Evolutionary conservation across 208 protist genomes (phyloP), one percentile per base, ranked within the genome.

Genomic region (Acanthamoeba healyi): DNA sequence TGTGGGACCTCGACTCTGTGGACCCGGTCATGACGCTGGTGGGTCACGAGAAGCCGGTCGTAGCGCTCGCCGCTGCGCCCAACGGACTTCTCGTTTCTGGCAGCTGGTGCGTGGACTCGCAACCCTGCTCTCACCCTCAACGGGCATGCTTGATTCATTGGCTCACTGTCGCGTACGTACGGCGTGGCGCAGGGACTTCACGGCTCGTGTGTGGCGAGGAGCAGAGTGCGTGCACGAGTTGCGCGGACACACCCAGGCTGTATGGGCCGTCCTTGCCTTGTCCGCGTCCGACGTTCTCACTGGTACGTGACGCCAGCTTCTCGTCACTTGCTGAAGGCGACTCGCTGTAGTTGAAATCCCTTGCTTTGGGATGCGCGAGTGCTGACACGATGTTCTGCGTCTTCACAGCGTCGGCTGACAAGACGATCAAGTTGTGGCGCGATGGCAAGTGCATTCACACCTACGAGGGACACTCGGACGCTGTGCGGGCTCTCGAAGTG

Each of bases 241-340:
- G 19, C n/a, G 54, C 29, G 95, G 95, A 15, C 96, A 97, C 93
- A 94, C 95, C 26, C 49, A 61, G 26, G 63, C 93, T 26, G 88
- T 97, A 5, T 96, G 95, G 96, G 86, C 91, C 56, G 95, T 97
- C 24, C 44, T 96, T 10, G 92, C 58, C 40, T 49, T 97, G 22
- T 56, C 72, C 26, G 92, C 95, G 61, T 92, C 95, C 29, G 49
- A 77, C 54, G 92, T 95, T 79, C 88, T 96, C 19, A 94, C 92
- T 26, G 92, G 92, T 94, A 67, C 12, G 46, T 24, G 29, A 36
- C 49, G 0, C 0, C 38, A 24, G 1, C 51, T 54, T 38, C 82
- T 38, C 7, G n/a, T 19, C 32, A 0, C 61, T 38, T 54, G 44
- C 29, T 19, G n/a, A n/a, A n/a, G n/a, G n/a, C n/a, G n/a, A n/a